phyloP scores from a whole-genome alignment of 768 basidiomycete genomes.

The Rubroboletus satanas region DNA sequence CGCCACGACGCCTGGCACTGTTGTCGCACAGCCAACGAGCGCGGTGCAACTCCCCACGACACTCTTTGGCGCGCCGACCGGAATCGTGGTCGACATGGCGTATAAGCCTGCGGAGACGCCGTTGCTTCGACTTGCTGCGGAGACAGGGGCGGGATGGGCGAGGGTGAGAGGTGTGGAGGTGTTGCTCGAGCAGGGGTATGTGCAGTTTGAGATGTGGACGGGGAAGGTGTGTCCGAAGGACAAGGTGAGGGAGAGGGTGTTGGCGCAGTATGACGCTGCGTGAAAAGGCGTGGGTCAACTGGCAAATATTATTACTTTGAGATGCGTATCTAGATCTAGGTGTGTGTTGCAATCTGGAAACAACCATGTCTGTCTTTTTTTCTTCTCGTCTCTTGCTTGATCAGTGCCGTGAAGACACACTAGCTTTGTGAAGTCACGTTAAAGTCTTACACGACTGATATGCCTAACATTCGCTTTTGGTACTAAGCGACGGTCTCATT shows the following conservation, averaged over 20 bases:
- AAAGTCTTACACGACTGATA: too few species aligned
- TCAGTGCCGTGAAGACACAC: too few species aligned
- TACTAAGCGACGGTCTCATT: too few species aligned
- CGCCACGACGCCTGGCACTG: slow-evolving; percentile 40
- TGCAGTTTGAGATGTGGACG: slow-evolving; percentile 83
- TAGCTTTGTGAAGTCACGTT: too few species aligned
- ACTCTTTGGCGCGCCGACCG: slow-evolving; percentile 60
- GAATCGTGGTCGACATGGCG: slow-evolving; percentile 88
- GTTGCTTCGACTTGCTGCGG: slow-evolving; percentile 63
- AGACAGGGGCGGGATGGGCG: slow-evolving; percentile 52
- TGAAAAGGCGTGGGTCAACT: background rate
- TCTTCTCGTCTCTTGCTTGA: too few species aligned
- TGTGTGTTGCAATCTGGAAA: background rate
- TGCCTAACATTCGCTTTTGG: too few species aligned
- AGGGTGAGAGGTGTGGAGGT: slow-evolving; percentile 79
- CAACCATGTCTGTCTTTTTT: too few species aligned
- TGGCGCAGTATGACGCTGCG: slow-evolving; percentile 38
- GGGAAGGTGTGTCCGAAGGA: slow-evolving; percentile 54
- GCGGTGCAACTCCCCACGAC: slow-evolving; percentile 50
- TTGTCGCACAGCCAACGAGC: background rate
- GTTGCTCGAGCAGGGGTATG: slow-evolving; percentile 83
- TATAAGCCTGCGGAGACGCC: slow-evolving; percentile 88
- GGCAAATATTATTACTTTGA: background rate
- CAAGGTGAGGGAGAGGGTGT: slow-evolving; percentile 46
- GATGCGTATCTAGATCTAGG: background rate